Conservation (phyloP, 495 filamentous ascomycete species). For the Rhizodiscina lignyota region DNA sequence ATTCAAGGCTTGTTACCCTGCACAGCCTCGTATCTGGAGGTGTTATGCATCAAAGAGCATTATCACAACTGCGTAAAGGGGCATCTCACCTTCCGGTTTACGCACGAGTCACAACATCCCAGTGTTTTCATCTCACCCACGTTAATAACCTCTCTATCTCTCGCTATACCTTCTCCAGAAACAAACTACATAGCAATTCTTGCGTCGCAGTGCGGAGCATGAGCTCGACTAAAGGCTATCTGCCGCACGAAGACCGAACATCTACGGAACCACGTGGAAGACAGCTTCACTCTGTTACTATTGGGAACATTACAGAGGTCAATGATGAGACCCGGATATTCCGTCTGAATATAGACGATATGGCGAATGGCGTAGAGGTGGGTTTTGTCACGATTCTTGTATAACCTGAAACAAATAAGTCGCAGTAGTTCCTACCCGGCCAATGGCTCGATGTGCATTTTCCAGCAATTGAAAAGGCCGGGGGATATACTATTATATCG, state of each 20-base stretch:
- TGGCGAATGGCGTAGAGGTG: conserved; percentile 9
- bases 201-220: too few relatives aligned
- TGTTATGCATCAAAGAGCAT: too few relatives aligned
- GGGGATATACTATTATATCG: conserved; percentile 81
- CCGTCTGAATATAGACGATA: conserved; percentile 7
- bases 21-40: too few relatives aligned
- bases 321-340: conserved; percentile 25
- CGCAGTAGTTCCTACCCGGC: conserved; percentile 52
- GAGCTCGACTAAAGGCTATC: neutral
- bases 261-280: conserved; percentile 50
- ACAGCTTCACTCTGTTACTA: conserved; percentile 13
- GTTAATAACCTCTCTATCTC: too few relatives aligned
- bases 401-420: conserved; percentile 1
- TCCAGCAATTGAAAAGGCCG: conserved; percentile 46
- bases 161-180: too few relatives aligned
- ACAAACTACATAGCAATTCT: too few relatives aligned
- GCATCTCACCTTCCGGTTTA: too few relatives aligned
- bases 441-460: conserved; percentile 85
- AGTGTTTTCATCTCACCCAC: too few relatives aligned
- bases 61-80: too few relatives aligned
- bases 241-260: conserved; percentile 45
- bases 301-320: conserved; percentile 14
- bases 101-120: too few relatives aligned
- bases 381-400: conserved; percentile 15
- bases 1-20: too few relatives aligned